Conservation (phyloP, 768 basidiomycete genomes). For the Saitozyma sp. region DNA sequence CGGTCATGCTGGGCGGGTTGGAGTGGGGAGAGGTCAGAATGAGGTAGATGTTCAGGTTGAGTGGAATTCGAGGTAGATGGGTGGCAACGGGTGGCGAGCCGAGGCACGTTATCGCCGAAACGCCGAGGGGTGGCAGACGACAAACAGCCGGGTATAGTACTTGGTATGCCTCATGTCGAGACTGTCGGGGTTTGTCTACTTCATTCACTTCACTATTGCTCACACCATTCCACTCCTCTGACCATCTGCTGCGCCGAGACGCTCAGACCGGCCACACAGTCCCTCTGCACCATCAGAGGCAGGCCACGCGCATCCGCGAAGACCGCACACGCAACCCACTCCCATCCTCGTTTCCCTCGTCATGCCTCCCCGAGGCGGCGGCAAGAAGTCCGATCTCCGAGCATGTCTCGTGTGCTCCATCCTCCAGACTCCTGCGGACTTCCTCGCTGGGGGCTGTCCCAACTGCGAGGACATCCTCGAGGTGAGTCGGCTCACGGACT, state of each 20-base stretch:
- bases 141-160: too few relatives aligned
- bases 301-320: background rate
- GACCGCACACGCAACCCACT: background rate
- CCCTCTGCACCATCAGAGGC: too few relatives aligned
- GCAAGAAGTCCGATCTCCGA: slow-evolving; percentile 63
- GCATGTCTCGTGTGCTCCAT: slow-evolving; percentile 94
- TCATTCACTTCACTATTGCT: too few relatives aligned
- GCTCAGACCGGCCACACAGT: too few relatives aligned
- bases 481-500: slow-evolving; percentile 57
- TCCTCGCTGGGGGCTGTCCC: slow-evolving; percentile 82
- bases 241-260: too few relatives aligned
- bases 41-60: background rate
- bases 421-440: slow-evolving; percentile 79
- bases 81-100: background rate
- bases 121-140: too few relatives aligned
- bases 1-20: slow-evolving; percentile 23
- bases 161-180: too few relatives aligned
- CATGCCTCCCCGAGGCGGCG: background rate
- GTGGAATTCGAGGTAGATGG: background rate
- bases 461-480: slow-evolving; percentile 96
- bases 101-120: too few relatives aligned
- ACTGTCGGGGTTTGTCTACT: too few relatives aligned
- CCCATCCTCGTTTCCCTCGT: too few relatives aligned
- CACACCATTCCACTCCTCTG: too few relatives aligned
- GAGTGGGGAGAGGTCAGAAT: background rate